Evolutionary conservation across 805 yeast genomes (phyloP), one percentile per base, ranked within the genome.

Genomic region (Komagataella populi): DNA sequence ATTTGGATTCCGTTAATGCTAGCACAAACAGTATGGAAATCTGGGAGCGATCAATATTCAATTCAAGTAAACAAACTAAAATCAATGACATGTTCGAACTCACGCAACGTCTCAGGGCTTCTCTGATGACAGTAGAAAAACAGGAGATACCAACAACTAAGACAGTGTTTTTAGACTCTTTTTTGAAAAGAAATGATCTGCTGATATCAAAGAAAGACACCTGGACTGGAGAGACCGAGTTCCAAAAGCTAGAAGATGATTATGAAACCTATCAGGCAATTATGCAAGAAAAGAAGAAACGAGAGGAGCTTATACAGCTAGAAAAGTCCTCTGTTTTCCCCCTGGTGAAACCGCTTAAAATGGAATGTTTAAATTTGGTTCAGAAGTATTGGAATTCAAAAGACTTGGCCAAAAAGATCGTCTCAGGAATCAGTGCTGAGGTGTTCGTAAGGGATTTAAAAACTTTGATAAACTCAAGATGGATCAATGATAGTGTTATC

Each of bases 401-500:
- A 4, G 59, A 63, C 22, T 43, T 50, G 10, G 56, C 60, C 22
- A 55, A 60, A 10, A 55, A 57, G 7, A 59, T 77, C 6, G 61
- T 64, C 3, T 59, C 66, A 7, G 66, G 63, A 3, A 72, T 65
- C 54, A 67, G 66, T 51, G 77, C 90, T 46, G 91, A 85, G 49
- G 75, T 90, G 2, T 67, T 68, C 3, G 75, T 76, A 0, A 67
- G 77, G 39, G 99, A 93, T 63, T 64, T 91, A 51, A 71, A 74
- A 47, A 88, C 96, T 0, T 69, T 93, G 39, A 67, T 74, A 6
- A 85, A 83, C 51, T 72, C 83, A 4, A 67, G 74, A 45, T 93
- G 99, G 99, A 73, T 93, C 30, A 93, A 93, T 62, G 99, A 93
- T 65, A 86, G 83, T 47, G 75, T 93, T 4, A 90, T 93, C 53